Conservation (phyloP, 2,329 filamentous ascomycete species). For the Cladosporium sphaerospermum region DNA sequence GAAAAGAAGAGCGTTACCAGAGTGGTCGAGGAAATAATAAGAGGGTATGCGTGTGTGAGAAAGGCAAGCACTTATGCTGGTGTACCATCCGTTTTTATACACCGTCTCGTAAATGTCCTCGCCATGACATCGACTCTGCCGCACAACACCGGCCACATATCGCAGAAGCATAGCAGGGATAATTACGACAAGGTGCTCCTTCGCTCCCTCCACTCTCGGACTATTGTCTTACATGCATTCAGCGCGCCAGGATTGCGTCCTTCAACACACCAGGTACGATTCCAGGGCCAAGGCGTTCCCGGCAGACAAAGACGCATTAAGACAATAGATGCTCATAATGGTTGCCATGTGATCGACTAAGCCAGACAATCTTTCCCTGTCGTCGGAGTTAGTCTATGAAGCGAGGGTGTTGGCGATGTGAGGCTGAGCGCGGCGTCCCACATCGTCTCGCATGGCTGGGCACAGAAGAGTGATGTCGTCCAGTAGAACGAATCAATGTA, state of each 20-base stretch:
- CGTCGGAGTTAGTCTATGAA: not conserved
- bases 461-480: not conserved
- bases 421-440: not conserved
- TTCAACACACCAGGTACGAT: not conserved
- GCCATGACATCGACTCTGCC: conserved; percentile 3
- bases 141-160: not conserved
- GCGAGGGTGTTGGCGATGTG: not conserved
- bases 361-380: not conserved
- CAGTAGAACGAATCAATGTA: not conserved
- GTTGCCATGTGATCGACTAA: too few species aligned
- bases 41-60: not conserved
- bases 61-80: not conserved
- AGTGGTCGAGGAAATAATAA: not conserved
- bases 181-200: not conserved
- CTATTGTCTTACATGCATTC: too few species aligned
- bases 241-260: not conserved
- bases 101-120: not conserved
- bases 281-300: not conserved
- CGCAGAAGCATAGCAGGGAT: not conserved
- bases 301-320: not conserved
- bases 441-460: not conserved
- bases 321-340: too few species aligned
- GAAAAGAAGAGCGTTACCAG: not conserved
- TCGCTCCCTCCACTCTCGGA: not conserved
- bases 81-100: not conserved